Base-by-base conservation (phyloP, 2,329 filamentous ascomycete species). In the Didymella exigua region DNA sequence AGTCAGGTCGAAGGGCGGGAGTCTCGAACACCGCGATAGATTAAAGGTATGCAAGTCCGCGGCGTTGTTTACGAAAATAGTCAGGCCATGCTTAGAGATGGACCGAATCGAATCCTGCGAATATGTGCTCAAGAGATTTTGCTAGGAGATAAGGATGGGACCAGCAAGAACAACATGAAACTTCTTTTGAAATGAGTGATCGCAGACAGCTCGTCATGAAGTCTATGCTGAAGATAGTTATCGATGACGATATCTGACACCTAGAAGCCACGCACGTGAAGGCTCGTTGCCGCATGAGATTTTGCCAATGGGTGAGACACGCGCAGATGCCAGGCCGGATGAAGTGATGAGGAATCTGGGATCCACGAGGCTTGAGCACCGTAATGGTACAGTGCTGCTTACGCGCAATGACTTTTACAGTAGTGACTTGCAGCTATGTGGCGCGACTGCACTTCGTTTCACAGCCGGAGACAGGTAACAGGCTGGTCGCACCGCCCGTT, bases 11-110 rank as follows among this genome's bases (percentile, higher is more conserved):
- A 37, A 37, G 14, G 46, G 21, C 34, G 40, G 24, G 14, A 46
- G 52, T 55, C 52, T 55, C 51, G 52, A 50, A 16, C 41, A 13
- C 34, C 29, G n/a, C 10, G 29, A 37, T 49, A 50, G 4, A 37
- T 55, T 47, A 36, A 41, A 9, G 19, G 30, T 11, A 36, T 31
- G 52, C 24, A 44, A 37, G 37, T 26, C 19, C 4, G 26, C 38
- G 50, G 46, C 30, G 42, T 41, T 18, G 34, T 41, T 10, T 9
- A 49, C 14, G 7, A 27, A 9, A 41, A 24, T 14, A 33, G 37
- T 37, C 19, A 13, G 11, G 9, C 21, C 19, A 14, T 11, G 5
- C 5, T 40, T 26, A 24, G 33, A 45, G 23, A 37, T 41, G 45
- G 45, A 26, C 34, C 46, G 40, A 49, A 29, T 27, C 26, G 33